A percentile compares a stretch with the other conserved stretches of the same genome.
phyloP scores from a whole-genome alignment of 345 rosid genomes.

The Aethionema arabicum region DNA sequence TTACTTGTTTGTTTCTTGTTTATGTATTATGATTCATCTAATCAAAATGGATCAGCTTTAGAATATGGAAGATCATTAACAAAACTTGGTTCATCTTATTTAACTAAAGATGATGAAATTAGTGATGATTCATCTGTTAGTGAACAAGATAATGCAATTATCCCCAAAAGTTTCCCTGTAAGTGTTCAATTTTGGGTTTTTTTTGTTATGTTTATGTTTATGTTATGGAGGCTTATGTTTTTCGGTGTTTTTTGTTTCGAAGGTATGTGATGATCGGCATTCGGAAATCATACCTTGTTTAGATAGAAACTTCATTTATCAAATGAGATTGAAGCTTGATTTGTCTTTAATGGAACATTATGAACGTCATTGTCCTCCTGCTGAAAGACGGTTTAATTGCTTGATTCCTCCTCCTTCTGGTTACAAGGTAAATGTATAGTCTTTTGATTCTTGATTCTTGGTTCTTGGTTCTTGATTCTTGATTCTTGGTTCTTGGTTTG shows the following conservation, averaged over 20 bases:
- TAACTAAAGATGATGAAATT: slow-evolving; percentile 78
- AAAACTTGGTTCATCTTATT: slow-evolving; percentile 61
- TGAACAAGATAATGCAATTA: slow-evolving; percentile 43
- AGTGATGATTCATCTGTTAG: slow-evolving; percentile 57
- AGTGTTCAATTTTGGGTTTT: slow-evolving; percentile 22
- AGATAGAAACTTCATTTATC: slow-evolving; percentile 88
- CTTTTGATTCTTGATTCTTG: background rate
- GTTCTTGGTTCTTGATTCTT: background rate
- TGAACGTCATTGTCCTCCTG: slow-evolving; percentile 95
- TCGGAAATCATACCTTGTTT: slow-evolving; percentile 96
- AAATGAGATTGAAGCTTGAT: slow-evolving; percentile 93
- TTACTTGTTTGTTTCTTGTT: slow-evolving; percentile 69
- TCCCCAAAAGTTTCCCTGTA: slow-evolving; percentile 84
- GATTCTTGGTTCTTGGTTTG: background rate
- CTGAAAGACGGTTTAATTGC: slow-evolving; percentile 91
- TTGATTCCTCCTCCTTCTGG: slow-evolving; percentile 97
- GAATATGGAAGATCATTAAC: slow-evolving; percentile 67
- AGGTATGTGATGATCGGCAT: slow-evolving; percentile 97
- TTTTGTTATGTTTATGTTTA: background rate
- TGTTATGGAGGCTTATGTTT: slow-evolving; percentile 13
- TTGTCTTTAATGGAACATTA: slow-evolving; percentile 96
- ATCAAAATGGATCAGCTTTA: slow-evolving; percentile 62
- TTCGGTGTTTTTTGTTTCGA: slow-evolving; percentile 27
- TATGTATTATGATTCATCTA: slow-evolving; percentile 65
- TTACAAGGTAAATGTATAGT: slow-evolving; percentile 59